Evolutionary conservation across 2,329 filamentous ascomycete species (phyloP).

Genomic region (Aureobasidium zeae): DNA sequence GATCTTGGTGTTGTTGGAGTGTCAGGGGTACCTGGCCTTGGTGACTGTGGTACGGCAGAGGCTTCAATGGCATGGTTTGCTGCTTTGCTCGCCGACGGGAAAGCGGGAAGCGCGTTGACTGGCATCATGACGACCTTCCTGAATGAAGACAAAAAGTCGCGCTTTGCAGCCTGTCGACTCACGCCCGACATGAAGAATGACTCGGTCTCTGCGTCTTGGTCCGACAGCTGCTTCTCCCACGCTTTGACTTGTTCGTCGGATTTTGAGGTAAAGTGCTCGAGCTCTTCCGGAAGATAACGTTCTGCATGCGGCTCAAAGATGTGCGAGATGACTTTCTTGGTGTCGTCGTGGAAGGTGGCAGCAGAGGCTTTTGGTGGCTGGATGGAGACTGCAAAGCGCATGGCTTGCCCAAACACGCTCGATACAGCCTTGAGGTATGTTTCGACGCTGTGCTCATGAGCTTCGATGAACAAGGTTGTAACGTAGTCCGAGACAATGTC

Average conservation of each 20-base stretch:
- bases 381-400: conserved; percentile 66
- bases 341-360: conserved; percentile 52
- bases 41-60: conserved; percentile 18
- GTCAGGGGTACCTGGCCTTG: conserved; percentile 24
- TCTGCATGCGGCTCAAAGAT: conserved; percentile 92
- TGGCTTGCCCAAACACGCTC: conserved; percentile 75
- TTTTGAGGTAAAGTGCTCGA: conserved; percentile 70
- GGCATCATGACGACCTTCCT: conserved; percentile 99
- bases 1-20: conserved; percentile 40
- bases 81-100: conserved; percentile 41
- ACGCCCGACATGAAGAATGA: conserved; percentile 94
- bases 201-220: conserved; percentile 83
- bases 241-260: conserved; percentile 67
- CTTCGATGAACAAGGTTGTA: conserved; percentile 76
- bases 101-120: conserved; percentile 74
- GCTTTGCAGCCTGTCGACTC: conserved; percentile 89
- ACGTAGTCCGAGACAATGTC: conserved; percentile 78
- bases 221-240: conserved; percentile 88
- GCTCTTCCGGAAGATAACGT: conserved; percentile 81
- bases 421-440: conserved; percentile 80
- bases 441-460: conserved; percentile 64
- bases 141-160: conserved; percentile 91
- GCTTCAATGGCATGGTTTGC: conserved; percentile 22
- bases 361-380: conserved; percentile 55
- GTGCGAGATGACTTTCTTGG: conserved; percentile 57